Conservation (phyloP, 768 basidiomycete species). For the Boletus sensibilis region DNA sequence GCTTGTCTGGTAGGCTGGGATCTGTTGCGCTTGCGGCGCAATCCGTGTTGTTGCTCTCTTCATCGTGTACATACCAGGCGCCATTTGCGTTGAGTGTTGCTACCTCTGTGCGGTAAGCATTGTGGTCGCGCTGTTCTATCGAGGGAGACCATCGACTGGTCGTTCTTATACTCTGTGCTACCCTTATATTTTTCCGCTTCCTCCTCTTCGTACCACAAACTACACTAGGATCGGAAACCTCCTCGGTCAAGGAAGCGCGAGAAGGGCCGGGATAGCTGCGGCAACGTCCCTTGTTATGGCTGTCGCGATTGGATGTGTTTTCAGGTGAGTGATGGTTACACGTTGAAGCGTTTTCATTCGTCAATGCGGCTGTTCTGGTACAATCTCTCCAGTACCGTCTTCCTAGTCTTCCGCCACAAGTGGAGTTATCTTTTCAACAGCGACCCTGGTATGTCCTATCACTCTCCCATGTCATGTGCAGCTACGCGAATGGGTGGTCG, state of each 20-base stretch:
- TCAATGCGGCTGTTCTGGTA: not conserved
- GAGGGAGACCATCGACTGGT: not conserved
- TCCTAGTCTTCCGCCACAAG: constrained; percentile 57
- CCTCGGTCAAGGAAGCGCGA: constrained; percentile 74
- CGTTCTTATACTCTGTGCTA: not conserved
- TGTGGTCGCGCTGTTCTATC: not conserved
- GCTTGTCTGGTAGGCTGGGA: constrained; percentile 55
- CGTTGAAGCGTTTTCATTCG: not conserved
- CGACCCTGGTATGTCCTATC: constrained; percentile 47
- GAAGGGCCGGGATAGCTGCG: constrained; percentile 69
- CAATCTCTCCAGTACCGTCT: constrained; percentile 42
- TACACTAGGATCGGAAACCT: constrained; percentile 76
- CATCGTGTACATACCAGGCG: constrained; percentile 76
- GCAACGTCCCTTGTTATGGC: constrained; percentile 65
- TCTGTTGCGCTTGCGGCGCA: constrained; percentile 84
- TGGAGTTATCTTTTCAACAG: constrained; percentile 78
- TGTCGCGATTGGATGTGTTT: constrained; percentile 59
- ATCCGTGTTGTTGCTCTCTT: constrained; percentile 76
- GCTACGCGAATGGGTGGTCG: not conserved
- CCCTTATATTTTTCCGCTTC: not conserved
- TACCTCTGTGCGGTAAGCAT: constrained; percentile 71
- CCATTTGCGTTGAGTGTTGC: constrained; percentile 84
- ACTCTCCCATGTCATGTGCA: not conserved
- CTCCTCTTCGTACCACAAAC: not conserved
- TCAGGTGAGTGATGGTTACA: constrained; percentile 45